A percentile compares a stretch with the other conserved stretches of the same genome.
phyloP scores from a whole-genome alignment of 768 basidiomycete genomes.

The Auricularia sp. region DNA sequence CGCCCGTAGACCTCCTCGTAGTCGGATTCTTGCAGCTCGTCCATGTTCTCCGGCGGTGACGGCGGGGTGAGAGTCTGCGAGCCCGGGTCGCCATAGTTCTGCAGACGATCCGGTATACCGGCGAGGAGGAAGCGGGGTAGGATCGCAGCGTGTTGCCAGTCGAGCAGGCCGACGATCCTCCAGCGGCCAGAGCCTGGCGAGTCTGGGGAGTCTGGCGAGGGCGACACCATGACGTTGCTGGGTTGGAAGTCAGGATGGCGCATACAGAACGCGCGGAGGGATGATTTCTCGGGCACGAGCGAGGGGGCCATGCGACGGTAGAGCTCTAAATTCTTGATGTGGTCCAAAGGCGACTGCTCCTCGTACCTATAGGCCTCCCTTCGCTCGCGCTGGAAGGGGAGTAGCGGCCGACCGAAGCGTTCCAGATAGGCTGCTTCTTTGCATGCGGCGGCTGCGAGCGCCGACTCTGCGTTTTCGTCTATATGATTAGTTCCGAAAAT shows the following conservation, averaged over 20 bases:
- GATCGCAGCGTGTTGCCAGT: slow-evolving; percentile 50
- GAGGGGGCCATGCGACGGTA: slow-evolving; percentile 41
- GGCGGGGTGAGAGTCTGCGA: slow-evolving; percentile 32
- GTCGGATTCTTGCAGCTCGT: slow-evolving; percentile 30
- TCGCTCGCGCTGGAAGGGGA: slow-evolving; percentile 33
- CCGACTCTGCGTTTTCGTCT: slow-evolving; percentile 37
- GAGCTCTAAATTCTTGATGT: slow-evolving; percentile 39
- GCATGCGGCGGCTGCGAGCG: slow-evolving; percentile 30
- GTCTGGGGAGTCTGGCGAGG: slow-evolving; percentile 31
- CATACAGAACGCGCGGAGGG: slow-evolving; percentile 36
- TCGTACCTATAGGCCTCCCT: slow-evolving; percentile 37
- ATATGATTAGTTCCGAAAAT: slow-evolving; percentile 24
- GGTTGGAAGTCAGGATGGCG: slow-evolving; percentile 35
- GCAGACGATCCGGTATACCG: slow-evolving; percentile 32
- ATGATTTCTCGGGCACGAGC: slow-evolving; percentile 32
- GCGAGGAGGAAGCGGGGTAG: slow-evolving; percentile 42
- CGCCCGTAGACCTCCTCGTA: slow-evolving; percentile 19
- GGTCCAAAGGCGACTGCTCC: slow-evolving; percentile 33
- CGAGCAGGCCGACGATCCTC: slow-evolving; percentile 34
- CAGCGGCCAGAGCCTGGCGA: slow-evolving; percentile 6
- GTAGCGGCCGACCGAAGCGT: slow-evolving; percentile 37
- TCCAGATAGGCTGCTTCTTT: slow-evolving; percentile 43
- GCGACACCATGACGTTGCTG: slow-evolving; percentile 40
- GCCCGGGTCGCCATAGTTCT: slow-evolving; percentile 37
- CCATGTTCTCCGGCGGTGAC: slow-evolving; percentile 33